Evolutionary conservation across 352 stramenopile species (phyloP).

Genomic region (Globisporangium paroecandrum): DNA sequence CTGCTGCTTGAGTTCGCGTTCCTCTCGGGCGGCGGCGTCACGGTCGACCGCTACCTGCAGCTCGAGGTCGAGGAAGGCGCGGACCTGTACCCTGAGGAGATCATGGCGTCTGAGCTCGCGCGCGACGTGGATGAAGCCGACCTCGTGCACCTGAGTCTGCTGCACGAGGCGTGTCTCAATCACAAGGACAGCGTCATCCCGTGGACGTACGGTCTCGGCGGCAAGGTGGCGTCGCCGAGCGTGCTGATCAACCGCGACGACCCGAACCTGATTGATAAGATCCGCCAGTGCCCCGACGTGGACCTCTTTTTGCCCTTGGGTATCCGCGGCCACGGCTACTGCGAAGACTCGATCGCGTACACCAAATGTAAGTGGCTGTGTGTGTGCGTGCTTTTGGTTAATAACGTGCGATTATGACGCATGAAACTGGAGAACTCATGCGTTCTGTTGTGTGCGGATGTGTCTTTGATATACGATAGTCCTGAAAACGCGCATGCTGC

Average conservation of each 20-base stretch:
- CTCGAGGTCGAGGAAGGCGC: conserved; percentile 27
- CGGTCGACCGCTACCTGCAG: conserved; percentile 14
- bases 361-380: conserved; percentile 27
- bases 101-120: conserved; percentile 35
- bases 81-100: conserved; percentile 41
- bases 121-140: conserved; percentile 29
- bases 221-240: conserved; percentile 4
- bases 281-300: conserved; percentile 34
- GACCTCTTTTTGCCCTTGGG: conserved; percentile 29
- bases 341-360: conserved; percentile 44
- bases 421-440: not conserved
- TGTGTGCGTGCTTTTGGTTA: not conserved
- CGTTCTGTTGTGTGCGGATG: not conserved
- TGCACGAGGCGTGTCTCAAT: conserved; percentile 45
- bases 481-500: conserved; percentile 4
- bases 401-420: not conserved
- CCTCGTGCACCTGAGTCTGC: conserved; percentile 44
- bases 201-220: conserved; percentile 19
- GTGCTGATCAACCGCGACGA: conserved; percentile 17
- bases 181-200: conserved; percentile 26
- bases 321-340: conserved; percentile 39
- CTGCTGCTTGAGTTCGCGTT: conserved; percentile 18
- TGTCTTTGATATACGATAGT: not conserved
- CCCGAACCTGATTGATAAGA: conserved; percentile 21
- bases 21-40: not conserved